Base-by-base conservation (phyloP, 495 filamentous ascomycete genomes). In the Penicillium arizonense region DNA sequence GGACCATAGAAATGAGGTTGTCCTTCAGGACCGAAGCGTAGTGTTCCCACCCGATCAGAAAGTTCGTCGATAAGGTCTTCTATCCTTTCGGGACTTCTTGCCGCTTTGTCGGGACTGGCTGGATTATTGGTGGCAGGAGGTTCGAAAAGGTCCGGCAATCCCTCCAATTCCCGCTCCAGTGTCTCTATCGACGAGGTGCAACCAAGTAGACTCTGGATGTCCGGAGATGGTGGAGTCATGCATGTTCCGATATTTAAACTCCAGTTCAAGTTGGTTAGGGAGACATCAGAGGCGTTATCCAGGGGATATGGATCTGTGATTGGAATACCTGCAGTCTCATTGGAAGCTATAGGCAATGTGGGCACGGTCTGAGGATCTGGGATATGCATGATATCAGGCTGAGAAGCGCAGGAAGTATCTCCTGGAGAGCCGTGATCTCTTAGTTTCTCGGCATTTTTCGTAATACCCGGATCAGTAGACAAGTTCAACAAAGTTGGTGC, bases 41-140 rank as follows among this genome's bases (percentile, higher is more conserved):
- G 44, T 14, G 49, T 57, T 9, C 67, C 64, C 26, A 70, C 52
- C 64, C 76, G 41, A 55, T 63, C 21, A 48, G 60, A 63, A 14
- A 60, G 34, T 11, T 56, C 47, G 10, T 60, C 44, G 7, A 60
- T 43, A 4, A 60, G 47, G 3, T 34, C 53, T 47, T 60, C 57
- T 5, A 50, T 50, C 18, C 42, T 38, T 42, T 41, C 48, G 1
- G 38, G 11, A 23, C 28, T 40, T 24, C 37, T 35, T 5, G 48
- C 12, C 4, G 43, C 48, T 12, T 34, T 40, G 7, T n/a, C 48
- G 16, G 33, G 30, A 6, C 36, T 43, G 9, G 24, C 7, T 39
- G 36, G 5, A 13, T 0, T 16, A n/a, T 33, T 11, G 36, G n/a
- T 6, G 23, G 12, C 9, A 11, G 20, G 10, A 2, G 48, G 18